Evolutionary conservation across 805 yeast species (phyloP).

Genomic region (Tetrapisispora taiwanensis): DNA sequence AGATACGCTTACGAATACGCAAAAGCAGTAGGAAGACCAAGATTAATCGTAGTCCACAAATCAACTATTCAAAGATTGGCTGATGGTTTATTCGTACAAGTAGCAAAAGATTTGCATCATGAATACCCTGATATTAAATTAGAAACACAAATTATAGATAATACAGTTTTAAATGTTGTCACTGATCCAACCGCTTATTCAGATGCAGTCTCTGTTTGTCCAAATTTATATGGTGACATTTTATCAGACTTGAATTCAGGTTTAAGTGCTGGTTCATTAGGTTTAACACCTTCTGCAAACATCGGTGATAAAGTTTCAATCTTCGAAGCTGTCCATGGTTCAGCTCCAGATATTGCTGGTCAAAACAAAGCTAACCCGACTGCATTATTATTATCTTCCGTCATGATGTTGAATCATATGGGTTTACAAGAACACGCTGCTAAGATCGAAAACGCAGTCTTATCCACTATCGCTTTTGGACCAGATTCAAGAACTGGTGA

Average conservation of each 20-base stretch:
- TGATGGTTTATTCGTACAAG: conserved; percentile 90
- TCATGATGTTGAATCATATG: conserved; percentile 99
- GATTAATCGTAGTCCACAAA: conserved; percentile 92
- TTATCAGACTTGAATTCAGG: conserved; percentile 97
- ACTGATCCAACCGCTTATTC: conserved; percentile 78
- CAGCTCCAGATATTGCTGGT: conserved; percentile 99
- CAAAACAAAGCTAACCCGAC: conserved; percentile 99
- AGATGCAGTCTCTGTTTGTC: conserved; percentile 90
- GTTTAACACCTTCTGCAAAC: conserved; percentile 98
- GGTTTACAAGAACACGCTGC: conserved; percentile 72
- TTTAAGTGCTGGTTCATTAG: conserved; percentile 89
- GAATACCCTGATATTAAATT: conserved; percentile 87
- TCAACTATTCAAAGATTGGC: conserved; percentile 97
- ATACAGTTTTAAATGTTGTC: conserved; percentile 85
- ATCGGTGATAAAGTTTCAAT: conserved; percentile 97
- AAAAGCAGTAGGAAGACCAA: conserved; percentile 72
- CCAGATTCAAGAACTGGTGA: conserved; percentile 94
- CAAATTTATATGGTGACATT: conserved; percentile 97
- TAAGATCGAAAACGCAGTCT: conserved; percentile 78
- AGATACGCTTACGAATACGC: conserved; percentile 97
- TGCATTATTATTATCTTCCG: conserved; percentile 87
- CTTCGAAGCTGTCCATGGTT: conserved; percentile 99
- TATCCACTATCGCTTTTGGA: conserved; percentile 85
- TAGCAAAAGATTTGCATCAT: conserved; percentile 80
- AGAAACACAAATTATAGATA: conserved; percentile 83